These are phyloP conservation scores for Aspergillus carbonarius DNA, from an alignment of 2,329 filamentous ascomycete genomes.

Conservation along the genomic window DNA sequence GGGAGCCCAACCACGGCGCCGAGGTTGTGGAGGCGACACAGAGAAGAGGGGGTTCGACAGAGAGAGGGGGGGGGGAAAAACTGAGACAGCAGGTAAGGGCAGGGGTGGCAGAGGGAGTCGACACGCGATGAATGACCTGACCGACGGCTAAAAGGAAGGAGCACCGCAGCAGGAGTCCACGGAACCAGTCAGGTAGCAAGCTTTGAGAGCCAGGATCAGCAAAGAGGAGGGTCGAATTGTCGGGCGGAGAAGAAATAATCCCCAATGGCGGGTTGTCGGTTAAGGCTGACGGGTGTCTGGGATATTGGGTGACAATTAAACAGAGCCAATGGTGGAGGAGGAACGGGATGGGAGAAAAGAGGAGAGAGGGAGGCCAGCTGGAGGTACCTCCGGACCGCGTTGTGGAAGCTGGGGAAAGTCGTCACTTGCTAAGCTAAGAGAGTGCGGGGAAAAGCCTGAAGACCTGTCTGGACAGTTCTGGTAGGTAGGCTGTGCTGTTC, in stretches of 20 bases:
- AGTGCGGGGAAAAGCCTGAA: constrained; percentile 21
- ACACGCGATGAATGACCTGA: constrained; percentile 16
- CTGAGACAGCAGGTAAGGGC: constrained; percentile 11
- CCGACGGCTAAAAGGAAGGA: constrained; percentile 18
- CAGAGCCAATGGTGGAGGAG: constrained; percentile 15
- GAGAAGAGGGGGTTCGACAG: constrained; percentile 6
- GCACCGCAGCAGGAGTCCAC: constrained; percentile 16
- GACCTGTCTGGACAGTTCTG: constrained; percentile 1
- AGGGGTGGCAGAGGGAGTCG: constrained; percentile 13
- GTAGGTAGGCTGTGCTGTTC: neutral
- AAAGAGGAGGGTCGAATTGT: constrained; percentile 12
- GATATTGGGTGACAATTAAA: constrained; percentile 10
- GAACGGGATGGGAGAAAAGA: constrained; percentile 13
- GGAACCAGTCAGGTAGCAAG: constrained; percentile 18
- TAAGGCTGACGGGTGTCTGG: constrained; percentile 7
- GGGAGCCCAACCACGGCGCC: neutral
- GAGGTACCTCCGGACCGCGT: neutral
- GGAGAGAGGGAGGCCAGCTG: constrained; percentile 7
- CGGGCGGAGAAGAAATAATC: constrained; percentile 16
- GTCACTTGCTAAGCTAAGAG: neutral
- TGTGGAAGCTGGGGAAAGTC: constrained; percentile 24
- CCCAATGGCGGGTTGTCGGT: constrained; percentile 11
- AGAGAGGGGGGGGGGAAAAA: constrained; percentile 13
- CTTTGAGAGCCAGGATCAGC: constrained; percentile 16
- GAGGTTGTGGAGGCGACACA: constrained; percentile 13